Conservation (phyloP, 345 rosid species). For the Eucalyptus erythrocorys region DNA sequence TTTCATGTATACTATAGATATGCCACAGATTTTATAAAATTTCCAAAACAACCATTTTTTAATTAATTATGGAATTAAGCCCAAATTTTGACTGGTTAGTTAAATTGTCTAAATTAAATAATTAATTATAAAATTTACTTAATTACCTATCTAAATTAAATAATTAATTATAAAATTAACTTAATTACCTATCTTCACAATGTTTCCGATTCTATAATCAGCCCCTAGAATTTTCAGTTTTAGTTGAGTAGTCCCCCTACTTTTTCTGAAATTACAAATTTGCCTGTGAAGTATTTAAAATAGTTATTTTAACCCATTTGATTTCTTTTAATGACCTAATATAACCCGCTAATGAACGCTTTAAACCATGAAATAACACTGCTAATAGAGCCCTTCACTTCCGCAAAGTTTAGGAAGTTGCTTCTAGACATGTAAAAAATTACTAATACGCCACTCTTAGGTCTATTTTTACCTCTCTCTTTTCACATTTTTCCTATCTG, state of each 20-base stretch:
- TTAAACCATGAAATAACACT: neutral
- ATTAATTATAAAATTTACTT: neutral
- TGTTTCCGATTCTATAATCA: neutral
- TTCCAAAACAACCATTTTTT: neutral
- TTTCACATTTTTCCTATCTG: neutral
- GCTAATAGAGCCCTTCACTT: neutral
- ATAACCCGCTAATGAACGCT: neutral
- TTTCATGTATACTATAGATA: neutral
- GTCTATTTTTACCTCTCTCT: neutral
- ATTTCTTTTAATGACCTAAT: neutral
- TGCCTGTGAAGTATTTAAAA: neutral
- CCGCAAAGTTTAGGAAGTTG: neutral
- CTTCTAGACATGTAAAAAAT: neutral
- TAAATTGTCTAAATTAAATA: neutral
- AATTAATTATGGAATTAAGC: neutral
- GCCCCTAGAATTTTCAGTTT: neutral
- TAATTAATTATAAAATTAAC: neutral
- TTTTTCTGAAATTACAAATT: neutral
- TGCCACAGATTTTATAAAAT: neutral
- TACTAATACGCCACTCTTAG: neutral
- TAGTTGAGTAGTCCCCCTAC: neutral
- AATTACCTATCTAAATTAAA: neutral
- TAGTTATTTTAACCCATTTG: neutral
- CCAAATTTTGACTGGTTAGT: neutral
- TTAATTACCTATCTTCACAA: neutral